Base-by-base conservation (phyloP, 1,284 basidiomycete species). In the Peniophora sp. region DNA sequence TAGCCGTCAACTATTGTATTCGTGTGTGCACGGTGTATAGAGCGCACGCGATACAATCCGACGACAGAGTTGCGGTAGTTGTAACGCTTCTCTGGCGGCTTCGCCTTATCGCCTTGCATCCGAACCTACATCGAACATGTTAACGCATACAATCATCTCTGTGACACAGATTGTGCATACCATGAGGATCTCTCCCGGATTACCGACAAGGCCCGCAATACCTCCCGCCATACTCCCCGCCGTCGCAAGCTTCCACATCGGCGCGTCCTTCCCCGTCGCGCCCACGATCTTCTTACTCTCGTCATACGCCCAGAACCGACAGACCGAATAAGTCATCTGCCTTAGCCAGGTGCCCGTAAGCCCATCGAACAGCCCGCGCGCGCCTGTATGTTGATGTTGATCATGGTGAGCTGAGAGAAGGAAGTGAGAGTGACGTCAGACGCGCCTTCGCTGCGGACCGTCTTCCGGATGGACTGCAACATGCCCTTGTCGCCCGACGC, bases 261-360 rank as follows among this genome's bases (percentile, higher is more conserved):
- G 85, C 3, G 81, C 72, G 64, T 82, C 73, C 58, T 79, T 52
- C 70, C 75, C 72, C 38, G 38, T 41, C 8, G 83, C 84, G 25
- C 87, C 87, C 1, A 94, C 60, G 3, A 83, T 58, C 70, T 85
- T 89, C 75, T 95, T 95, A 64, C 88, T 85, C 69, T 89, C 86
- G 60, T 96, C 92, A 68, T 95, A 95, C 20, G 90, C 89, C 77
- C 92, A 94, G 73, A 96, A 96, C 14, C 92, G 81, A 63, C 90
- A 93, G 64, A 95, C 74, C 45, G 89, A 93, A 70, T 95, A 95
- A 23, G 85, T 91, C 92, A 95, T 92, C 69, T 96, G 93, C 34
- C 93, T 81, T 62, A 95, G 70, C 79, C 92, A 86, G 25, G 92
- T 95, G 27, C 92, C 93, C 1, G 86, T 77, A 53, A 95, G 89